Percentiles rank a stretch among this genome's conserved stretches.
Conservation (phyloP, 2,329 filamentous ascomycete species). For the Alternaria gaisen region DNA sequence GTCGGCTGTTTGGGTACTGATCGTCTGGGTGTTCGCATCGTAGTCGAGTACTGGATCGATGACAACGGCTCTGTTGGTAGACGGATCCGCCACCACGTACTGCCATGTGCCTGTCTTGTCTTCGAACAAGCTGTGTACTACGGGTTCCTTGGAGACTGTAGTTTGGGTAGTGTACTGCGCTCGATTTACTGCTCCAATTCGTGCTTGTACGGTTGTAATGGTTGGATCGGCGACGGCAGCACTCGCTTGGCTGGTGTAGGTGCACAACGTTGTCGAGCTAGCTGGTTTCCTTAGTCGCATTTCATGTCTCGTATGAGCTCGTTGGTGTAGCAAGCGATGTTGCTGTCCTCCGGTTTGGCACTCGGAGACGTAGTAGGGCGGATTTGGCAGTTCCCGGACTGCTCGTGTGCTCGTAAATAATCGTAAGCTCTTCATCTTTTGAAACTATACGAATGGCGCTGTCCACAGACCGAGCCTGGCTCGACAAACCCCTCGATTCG, state of each 20-base stretch:
- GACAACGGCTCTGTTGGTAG: conserved; percentile 60
- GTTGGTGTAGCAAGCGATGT: neutral
- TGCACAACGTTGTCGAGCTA: neutral
- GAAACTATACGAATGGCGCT: too few species aligned
- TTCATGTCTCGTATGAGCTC: neutral
- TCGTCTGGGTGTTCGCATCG: conserved; percentile 54
- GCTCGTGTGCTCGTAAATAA: neutral
- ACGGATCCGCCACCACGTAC: conserved; percentile 66
- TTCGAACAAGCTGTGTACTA: conserved; percentile 48
- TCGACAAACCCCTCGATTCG: neutral
- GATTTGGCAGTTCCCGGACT: neutral
- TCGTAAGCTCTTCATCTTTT: neutral
- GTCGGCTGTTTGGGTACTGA: conserved; percentile 65
- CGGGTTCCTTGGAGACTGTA: conserved; percentile 9
- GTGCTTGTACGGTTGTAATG: neutral
- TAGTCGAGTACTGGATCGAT: conserved; percentile 71
- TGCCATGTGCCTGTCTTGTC: conserved; percentile 64
- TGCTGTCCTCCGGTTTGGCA: neutral
- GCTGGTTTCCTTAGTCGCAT: neutral
- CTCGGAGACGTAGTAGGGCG: neutral
- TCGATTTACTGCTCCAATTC: neutral
- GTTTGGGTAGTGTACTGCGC: neutral
- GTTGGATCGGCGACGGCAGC: neutral
- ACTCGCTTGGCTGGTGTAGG: neutral
- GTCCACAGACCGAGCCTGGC: neutral